Percentiles rank a stretch among this genome's conserved stretches.
phyloP scores from a whole-genome alignment of 495 filamentous ascomycete genomes.

The Tuber microsphaerosporum region DNA sequence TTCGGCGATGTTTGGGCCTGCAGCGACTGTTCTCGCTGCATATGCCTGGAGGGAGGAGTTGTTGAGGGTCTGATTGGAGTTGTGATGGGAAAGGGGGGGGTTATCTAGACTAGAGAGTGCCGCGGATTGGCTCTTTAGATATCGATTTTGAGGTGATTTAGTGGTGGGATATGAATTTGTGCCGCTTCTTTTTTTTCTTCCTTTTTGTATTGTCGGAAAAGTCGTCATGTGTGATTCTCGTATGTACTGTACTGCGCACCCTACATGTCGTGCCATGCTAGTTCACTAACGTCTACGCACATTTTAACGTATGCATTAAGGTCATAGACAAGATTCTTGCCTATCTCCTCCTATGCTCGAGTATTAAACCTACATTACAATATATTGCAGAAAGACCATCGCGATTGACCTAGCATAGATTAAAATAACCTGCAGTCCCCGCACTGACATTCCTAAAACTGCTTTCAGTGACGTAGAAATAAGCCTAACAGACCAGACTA shows the following conservation, averaged over 20 bases:
- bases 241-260: neutral
- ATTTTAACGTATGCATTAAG: neutral
- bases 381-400: neutral
- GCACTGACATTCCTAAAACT: neutral
- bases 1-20: slow-evolving; percentile 14
- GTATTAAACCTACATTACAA: neutral
- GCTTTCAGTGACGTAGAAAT: neutral
- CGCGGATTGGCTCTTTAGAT: neutral
- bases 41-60: slow-evolving; percentile 25
- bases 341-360: neutral
- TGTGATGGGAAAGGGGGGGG: neutral
- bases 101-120: neutral
- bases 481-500: neutral
- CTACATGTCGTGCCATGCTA: neutral
- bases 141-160: neutral
- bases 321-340: neutral
- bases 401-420: neutral
- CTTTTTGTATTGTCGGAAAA: neutral
- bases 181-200: neutral
- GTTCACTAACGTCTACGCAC: neutral
- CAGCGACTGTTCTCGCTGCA: slow-evolving; percentile 8
- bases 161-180: neutral
- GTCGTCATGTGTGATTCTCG: slow-evolving; percentile 1
- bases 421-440: neutral
- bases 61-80: neutral